Conservation (phyloP, 352 stramenopile genomes). For the Blastocystis sp. region DNA sequence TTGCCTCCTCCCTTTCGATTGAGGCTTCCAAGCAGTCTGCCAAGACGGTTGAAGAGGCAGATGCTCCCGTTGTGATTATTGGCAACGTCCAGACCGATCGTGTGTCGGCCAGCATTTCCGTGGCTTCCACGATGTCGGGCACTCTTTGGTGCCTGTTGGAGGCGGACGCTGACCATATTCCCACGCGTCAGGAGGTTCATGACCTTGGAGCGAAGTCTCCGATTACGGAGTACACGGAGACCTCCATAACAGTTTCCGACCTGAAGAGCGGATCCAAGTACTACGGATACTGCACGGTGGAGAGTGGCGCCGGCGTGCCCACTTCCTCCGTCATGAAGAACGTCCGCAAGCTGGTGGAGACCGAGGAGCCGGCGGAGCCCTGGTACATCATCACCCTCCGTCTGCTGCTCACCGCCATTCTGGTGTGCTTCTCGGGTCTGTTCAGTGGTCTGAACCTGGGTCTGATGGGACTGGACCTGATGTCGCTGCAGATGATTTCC, state of each 20-base stretch:
- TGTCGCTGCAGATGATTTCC: conserved; percentile 88
- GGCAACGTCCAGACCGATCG: background rate
- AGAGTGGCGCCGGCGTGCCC: background rate
- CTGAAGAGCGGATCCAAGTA: conserved; percentile 3
- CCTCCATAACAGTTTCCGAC: background rate
- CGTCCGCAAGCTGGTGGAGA: background rate
- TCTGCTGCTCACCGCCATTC: conserved; percentile 61
- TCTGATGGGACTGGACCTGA: conserved; percentile 90
- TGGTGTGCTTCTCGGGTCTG: conserved; percentile 74
- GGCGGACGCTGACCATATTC: background rate
- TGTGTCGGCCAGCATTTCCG: background rate
- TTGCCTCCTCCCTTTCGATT: background rate
- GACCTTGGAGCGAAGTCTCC: background rate
- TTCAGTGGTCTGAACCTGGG: conserved; percentile 86
- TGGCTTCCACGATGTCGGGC: background rate
- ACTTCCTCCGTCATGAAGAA: background rate
- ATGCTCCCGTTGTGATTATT: conserved; percentile 25
- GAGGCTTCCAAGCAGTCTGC: background rate
- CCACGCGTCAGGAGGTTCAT: background rate
- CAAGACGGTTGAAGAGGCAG: background rate
- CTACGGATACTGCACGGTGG: conserved; percentile 5
- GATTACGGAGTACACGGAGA: background rate
- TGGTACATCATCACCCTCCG: background rate
- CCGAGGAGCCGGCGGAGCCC: background rate
- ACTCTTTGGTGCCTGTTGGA: background rate